Percentiles rank a stretch among this genome's conserved stretches.
These are phyloP conservation scores for Penicillium decumbens DNA, from an alignment of 2,329 filamentous ascomycete genomes.

Conservation along the genomic window DNA sequence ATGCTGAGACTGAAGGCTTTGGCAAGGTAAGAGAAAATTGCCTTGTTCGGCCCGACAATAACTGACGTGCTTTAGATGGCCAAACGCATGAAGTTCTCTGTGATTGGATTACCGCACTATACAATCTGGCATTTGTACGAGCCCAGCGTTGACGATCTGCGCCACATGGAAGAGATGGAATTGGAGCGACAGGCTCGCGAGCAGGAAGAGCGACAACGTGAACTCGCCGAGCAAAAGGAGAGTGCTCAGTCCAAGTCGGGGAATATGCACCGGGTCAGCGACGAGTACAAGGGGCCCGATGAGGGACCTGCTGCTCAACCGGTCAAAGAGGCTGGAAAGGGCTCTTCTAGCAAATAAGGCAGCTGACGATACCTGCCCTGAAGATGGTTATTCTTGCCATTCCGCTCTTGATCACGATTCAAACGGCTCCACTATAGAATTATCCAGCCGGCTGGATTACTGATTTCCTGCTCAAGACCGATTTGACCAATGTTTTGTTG, in stretches of 20 bases:
- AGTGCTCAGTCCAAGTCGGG: conserved; percentile 63
- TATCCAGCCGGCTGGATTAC: conserved; percentile 14
- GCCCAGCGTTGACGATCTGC: conserved; percentile 94
- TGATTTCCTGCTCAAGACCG: background rate
- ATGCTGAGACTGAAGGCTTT: conserved; percentile 96
- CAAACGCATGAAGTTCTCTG: conserved; percentile 89
- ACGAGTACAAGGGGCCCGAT: conserved; percentile 18
- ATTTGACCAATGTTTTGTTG: background rate
- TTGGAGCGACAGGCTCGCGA: conserved; percentile 74
- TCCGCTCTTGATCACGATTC: background rate
- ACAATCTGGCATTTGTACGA: conserved; percentile 99
- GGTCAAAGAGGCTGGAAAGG: conserved; percentile 13
- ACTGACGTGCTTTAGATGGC: conserved; percentile 66
- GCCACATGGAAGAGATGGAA: conserved; percentile 99
- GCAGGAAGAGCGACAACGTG: conserved; percentile 70
- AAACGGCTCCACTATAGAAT: background rate
- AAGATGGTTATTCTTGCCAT: background rate
- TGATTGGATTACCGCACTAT: conserved; percentile 93
- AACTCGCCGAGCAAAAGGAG: conserved; percentile 66
- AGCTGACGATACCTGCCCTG: background rate
- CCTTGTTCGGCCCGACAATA: background rate
- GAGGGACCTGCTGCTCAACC: conserved; percentile 23
- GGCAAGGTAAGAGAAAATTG: conserved; percentile 67
- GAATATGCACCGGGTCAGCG: conserved; percentile 19
- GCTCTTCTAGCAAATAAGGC: conserved; percentile 4